Evolutionary conservation across 306 rosid species (phyloP), one percentile per base, ranked within the genome.

Genomic region (Vigna unguiculata): DNA sequence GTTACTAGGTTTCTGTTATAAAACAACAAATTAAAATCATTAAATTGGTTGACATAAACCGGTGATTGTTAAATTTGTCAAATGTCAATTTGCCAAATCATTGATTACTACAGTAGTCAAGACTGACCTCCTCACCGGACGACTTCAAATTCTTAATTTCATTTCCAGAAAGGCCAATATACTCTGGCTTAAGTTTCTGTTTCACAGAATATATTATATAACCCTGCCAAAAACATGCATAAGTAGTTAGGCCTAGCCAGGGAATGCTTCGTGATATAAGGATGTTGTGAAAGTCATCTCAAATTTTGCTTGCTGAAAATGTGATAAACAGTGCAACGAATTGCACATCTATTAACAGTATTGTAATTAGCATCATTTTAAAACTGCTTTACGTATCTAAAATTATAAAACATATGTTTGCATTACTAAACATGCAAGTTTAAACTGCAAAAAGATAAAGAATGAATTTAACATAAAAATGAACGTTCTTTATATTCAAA

Each of bases 121-220:
- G 80, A 86, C 97, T 79, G 48, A 94, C 98, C 98, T 92, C 95
- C 79, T 84, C 93, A 72, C 96, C 93, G 54, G 93, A 87, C 8
- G 66, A 84, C 86, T 91, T 92, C 86, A 90, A 82, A 34, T 72
- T 72, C 84, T 94, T 94, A 58, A 92, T 94, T 80, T 89, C 90
- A 40, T 82, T 82, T 32, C 89, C 88, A 24, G 89, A 38, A 62
- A 90, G 93, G 43, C 96, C 91, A 20, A 82, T 14, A 80, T 85
- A 86, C 80, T 90, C 91, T 17, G 81, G 75, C 86, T 90, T 92
- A 72, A 94, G 96, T 77, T 94, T 94, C 77, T 94, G 93, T 78
- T 66, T 95, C 68, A 87, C 86, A 12, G 85, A 84, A 80, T 84
- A 92, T 69, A 95, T 87, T 74, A 92, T 40, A 78, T 92, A 95